A percentile compares a stretch with the other conserved stretches of the same genome.
These are phyloP conservation scores for Rhododendron henanense DNA, from an alignment of 148 eudicot genomes.

Conservation along the genomic window DNA sequence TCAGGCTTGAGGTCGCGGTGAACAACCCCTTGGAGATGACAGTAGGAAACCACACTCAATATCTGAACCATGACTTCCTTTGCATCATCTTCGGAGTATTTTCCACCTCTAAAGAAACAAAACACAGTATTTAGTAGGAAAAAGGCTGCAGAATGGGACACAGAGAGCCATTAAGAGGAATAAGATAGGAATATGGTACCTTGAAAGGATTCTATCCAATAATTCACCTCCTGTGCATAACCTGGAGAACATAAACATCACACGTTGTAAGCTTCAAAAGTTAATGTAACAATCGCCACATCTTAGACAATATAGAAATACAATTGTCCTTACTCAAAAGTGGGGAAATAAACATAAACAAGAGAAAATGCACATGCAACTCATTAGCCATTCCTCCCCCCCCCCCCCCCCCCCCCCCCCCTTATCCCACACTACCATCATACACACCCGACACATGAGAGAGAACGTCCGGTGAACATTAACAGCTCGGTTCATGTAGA, in stretches of 20 bases:
- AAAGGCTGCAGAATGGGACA: neutral
- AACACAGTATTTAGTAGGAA: neutral
- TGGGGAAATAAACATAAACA: neutral
- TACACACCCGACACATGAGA: neutral
- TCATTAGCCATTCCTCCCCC: neutral
- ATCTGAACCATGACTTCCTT: constrained; percentile 84
- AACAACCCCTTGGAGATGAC: constrained; percentile 97
- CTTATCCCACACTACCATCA: neutral
- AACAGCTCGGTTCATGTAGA: neutral
- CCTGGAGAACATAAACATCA: constrained; percentile 40
- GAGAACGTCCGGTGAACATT: neutral
- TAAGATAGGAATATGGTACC: constrained; percentile 29
- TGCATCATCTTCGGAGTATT: constrained; percentile 92
- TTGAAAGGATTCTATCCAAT: constrained; percentile 77
- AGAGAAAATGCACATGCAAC: neutral
- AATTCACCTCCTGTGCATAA: constrained; percentile 92
- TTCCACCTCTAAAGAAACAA: constrained; percentile 72
- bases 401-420: neutral
- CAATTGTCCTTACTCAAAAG: neutral
- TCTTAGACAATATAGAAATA: neutral
- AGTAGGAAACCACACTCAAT: constrained; percentile 77
- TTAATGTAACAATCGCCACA: neutral
- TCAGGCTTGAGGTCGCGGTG: constrained; percentile 97
- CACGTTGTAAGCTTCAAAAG: neutral
- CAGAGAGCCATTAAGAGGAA: neutral